Percentiles rank a stretch among this genome's conserved stretches.
Evolutionary conservation across 768 basidiomycete genomes (phyloP).

Genomic region (Serpula lacrymans): DNA sequence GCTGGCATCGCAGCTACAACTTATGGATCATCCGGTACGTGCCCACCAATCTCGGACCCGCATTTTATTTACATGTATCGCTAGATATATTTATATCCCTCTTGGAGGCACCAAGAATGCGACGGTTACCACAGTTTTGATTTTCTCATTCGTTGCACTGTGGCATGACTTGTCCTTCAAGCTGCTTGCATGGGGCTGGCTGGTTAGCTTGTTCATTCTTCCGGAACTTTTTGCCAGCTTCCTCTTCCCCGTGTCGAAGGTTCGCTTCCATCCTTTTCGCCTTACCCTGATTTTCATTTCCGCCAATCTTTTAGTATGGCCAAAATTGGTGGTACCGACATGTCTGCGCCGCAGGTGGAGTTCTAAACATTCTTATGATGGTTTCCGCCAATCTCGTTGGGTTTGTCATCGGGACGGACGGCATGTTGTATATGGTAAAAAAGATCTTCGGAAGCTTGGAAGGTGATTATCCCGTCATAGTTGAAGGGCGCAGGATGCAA

Average conservation of each 20-base stretch:
- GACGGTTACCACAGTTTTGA: constrained; percentile 63
- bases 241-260: constrained; percentile 62
- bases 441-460: constrained; percentile 62
- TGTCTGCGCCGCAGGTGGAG: constrained; percentile 75
- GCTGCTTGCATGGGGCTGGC: constrained; percentile 96
- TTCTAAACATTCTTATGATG: constrained; percentile 85
- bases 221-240: constrained; percentile 72
- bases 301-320: constrained; percentile 52
- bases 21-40: constrained; percentile 86
- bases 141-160: constrained; percentile 95
- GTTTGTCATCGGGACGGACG: constrained; percentile 88
- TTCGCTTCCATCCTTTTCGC: constrained; percentile 27
- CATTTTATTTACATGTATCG: constrained; percentile 2
- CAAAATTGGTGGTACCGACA: constrained; percentile 79
- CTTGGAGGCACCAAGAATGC: constrained; percentile 68
- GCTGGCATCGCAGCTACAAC: constrained; percentile 96
- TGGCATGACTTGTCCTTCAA: constrained; percentile 95
- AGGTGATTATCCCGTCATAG: constrained; percentile 45
- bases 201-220: constrained; percentile 83
- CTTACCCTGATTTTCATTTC: background rate
- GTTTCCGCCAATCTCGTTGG: constrained; percentile 92
- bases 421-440: constrained; percentile 59
- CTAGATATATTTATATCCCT: constrained; percentile 92
- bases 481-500: too few species aligned
- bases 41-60: background rate